A percentile compares a stretch with the other conserved stretches of the same genome.
Conservation (phyloP, 495 filamentous ascomycete species). For the Tuber borchii region DNA sequence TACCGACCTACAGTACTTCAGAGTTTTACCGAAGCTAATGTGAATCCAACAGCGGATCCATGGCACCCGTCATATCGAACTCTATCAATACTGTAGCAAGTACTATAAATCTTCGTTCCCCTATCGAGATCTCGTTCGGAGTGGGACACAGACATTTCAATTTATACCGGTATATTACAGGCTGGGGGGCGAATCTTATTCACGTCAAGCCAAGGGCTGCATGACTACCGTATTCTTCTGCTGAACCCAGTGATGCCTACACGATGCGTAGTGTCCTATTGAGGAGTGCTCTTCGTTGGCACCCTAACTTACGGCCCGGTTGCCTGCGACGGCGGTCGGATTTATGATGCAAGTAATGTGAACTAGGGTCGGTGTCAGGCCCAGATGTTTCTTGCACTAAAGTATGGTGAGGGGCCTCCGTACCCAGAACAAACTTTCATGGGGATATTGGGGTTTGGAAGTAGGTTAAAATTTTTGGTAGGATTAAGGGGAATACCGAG, state of each 20-base stretch:
- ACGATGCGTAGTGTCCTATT: neutral
- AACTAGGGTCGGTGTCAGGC: neutral
- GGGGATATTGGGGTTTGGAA: too few relatives aligned
- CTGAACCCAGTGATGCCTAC: neutral
- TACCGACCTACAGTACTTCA: neutral
- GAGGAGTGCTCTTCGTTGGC: neutral
- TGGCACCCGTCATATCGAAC: neutral
- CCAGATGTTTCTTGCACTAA: neutral
- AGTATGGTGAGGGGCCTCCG: too few relatives aligned
- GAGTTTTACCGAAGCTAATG: neutral
- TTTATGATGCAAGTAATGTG: neutral
- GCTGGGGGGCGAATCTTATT: neutral
- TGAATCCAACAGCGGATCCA: neutral
- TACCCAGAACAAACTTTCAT: too few relatives aligned
- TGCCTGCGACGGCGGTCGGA: neutral
- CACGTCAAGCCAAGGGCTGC: neutral
- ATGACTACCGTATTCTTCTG: neutral
- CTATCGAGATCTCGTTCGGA: neutral
- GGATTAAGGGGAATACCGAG: too few relatives aligned
- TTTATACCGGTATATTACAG: neutral
- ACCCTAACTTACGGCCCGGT: neutral
- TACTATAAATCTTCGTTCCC: neutral
- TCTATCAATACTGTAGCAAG: neutral
- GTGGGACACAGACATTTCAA: neutral
- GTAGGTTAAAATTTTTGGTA: too few relatives aligned